A percentile compares a stretch with the other conserved stretches of the same genome.
phyloP scores from a whole-genome alignment of 2,329 filamentous ascomycete genomes.

The Leptographium galeiforme region DNA sequence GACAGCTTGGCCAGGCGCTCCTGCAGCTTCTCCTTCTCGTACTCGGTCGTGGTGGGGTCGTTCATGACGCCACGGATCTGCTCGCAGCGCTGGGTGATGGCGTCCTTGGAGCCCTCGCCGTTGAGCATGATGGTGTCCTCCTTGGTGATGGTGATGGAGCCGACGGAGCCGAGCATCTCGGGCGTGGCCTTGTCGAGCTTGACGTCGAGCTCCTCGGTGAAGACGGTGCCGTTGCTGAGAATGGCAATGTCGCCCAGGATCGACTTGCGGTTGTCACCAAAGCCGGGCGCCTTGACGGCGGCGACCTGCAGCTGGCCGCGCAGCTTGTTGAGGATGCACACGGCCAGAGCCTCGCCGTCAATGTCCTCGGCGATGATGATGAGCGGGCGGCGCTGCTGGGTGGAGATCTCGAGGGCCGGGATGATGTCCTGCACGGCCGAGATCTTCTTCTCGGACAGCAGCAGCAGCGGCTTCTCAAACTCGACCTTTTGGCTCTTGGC shows the following conservation, averaged over 20 bases:
- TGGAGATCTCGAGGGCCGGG: conserved; percentile 91
- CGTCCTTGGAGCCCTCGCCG: conserved; percentile 89
- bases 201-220: conserved; percentile 94
- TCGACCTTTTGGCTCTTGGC: conserved; percentile 98
- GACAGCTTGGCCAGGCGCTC: conserved; percentile 99
- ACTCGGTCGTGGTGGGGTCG: conserved; percentile 89
- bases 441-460: conserved; percentile 99
- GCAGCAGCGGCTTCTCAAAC: conserved; percentile 97
- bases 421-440: conserved; percentile 98
- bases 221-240: conserved; percentile 93
- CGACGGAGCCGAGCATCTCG: conserved; percentile 92
- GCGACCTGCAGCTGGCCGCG: conserved; percentile 97
- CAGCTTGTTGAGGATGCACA: conserved; percentile 99
- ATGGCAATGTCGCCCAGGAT: conserved; percentile 95
- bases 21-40: conserved; percentile 99
- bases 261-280: conserved; percentile 99
- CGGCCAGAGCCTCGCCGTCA: conserved; percentile 92
- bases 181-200: conserved; percentile 97
- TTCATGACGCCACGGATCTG: conserved; percentile 96
- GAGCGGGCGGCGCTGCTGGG: conserved; percentile 84
- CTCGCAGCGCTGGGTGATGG: conserved; percentile 89
- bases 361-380: conserved; percentile 99
- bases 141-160: conserved; percentile 99
- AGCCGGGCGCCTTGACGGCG: conserved; percentile 96
- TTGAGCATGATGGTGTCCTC: conserved; percentile 99